A percentile compares a stretch with the other conserved stretches of the same genome.
These are phyloP conservation scores for Hymenotorrendiella dingleyae DNA, from an alignment of 2,329 filamentous ascomycete genomes.

Conservation along the genomic window DNA sequence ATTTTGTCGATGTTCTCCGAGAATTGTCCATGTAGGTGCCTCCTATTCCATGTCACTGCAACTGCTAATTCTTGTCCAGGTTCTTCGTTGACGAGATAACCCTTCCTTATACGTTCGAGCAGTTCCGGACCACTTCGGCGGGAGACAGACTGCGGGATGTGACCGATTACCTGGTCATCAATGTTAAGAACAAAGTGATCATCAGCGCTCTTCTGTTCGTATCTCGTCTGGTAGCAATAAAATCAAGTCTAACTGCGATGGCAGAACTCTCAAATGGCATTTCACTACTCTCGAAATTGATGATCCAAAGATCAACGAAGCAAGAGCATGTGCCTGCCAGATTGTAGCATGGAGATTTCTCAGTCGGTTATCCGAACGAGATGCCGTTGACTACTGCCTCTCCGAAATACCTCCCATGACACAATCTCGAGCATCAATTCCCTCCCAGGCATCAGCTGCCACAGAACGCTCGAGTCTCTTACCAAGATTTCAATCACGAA, in stretches of 20 bases:
- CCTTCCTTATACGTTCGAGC: constrained; percentile 66
- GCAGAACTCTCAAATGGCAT: constrained; percentile 70
- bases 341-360: constrained; percentile 77
- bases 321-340: constrained; percentile 69
- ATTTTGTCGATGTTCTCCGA: constrained; percentile 57
- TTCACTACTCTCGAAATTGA: constrained; percentile 56
- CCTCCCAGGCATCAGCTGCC: constrained; percentile 9
- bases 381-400: constrained; percentile 68
- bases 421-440: background rate
- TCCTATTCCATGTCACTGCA: background rate
- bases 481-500: constrained; percentile 24
- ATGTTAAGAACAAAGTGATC: constrained; percentile 62
- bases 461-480: constrained; percentile 25
- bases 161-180: constrained; percentile 56
- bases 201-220: constrained; percentile 69
- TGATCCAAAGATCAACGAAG: constrained; percentile 59
- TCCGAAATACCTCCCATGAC: constrained; percentile 56
- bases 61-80: constrained; percentile 34
- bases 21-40: constrained; percentile 40
- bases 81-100: constrained; percentile 58
- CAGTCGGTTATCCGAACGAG: constrained; percentile 62
- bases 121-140: constrained; percentile 60
- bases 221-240: background rate
- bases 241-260: constrained; percentile 3
- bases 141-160: constrained; percentile 52